Conservation (phyloP, 2,329 filamentous ascomycete genomes). For the Zasmidium angulare region DNA sequence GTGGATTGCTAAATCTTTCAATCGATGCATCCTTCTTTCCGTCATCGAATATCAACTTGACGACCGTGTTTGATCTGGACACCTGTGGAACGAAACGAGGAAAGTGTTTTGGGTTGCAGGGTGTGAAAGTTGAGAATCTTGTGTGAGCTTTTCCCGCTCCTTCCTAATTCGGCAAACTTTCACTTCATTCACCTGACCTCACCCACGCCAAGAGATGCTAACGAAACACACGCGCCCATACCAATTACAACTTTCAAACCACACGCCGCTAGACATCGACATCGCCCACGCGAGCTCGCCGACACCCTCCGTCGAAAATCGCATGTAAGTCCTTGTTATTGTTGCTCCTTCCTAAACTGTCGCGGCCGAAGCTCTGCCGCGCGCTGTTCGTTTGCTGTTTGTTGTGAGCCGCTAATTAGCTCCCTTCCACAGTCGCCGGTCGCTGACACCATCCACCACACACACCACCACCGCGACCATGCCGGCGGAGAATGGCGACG, state of each 20-base stretch:
- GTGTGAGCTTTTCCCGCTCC: neutral
- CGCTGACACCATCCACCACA: neutral
- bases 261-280: neutral
- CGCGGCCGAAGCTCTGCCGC: neutral
- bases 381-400: neutral
- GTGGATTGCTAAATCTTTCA: neutral
- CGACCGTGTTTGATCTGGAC: neutral
- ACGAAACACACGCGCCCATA: neutral
- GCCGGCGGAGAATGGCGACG: neutral
- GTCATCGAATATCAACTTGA: too few species aligned
- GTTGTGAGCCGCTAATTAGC: neutral
- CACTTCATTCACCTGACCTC: neutral
- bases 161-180: neutral
- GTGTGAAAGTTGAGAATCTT: neutral
- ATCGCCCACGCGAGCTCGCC: neutral
- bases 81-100: neutral
- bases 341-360: neutral
- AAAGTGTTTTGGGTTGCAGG: neutral
- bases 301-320: neutral
- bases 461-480: neutral
- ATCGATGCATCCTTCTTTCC: conserved; percentile 1
- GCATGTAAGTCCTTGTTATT: neutral
- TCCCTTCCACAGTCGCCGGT: neutral
- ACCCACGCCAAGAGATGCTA: neutral
- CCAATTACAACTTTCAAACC: neutral